phyloP scores from a whole-genome alignment of 1,284 basidiomycete species.

The Apiotrichum siamense region DNA sequence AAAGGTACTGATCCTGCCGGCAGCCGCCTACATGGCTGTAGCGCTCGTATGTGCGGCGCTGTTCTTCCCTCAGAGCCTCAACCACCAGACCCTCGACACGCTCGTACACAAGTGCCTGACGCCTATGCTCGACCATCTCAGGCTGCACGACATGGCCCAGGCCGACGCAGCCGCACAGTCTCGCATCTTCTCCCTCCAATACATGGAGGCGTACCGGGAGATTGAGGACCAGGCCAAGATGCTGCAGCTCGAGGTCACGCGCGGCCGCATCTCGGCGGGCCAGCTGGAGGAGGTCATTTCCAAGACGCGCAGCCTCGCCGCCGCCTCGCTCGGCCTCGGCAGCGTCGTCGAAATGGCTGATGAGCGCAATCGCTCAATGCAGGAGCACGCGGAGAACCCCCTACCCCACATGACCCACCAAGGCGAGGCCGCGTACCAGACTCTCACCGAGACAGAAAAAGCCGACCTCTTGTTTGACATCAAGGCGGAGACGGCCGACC shows the following conservation, averaged over 20 bases:
- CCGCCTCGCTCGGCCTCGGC: constrained; percentile 29
- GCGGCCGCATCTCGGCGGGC: constrained; percentile 44
- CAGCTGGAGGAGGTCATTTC: constrained; percentile 41
- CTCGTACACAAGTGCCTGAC: constrained; percentile 33
- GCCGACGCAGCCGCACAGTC: constrained; percentile 17
- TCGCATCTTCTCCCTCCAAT: too few relatives aligned
- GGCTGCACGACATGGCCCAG: constrained; percentile 42
- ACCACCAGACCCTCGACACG: constrained; percentile 48
- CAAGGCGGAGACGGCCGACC: constrained; percentile 47
- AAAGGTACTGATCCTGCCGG: constrained; percentile 55
- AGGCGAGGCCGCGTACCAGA: not conserved
- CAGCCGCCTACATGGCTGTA: constrained; percentile 58
- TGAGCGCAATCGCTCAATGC: too few relatives aligned
- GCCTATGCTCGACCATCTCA: constrained; percentile 34
- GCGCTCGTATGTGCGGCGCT: constrained; percentile 56
- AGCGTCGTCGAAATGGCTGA: too few relatives aligned
- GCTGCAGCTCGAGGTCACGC: constrained; percentile 48
- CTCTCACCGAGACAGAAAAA: too few relatives aligned
- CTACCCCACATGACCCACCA: too few relatives aligned
- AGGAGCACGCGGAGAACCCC: too few relatives aligned
- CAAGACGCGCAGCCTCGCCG: constrained; percentile 32
- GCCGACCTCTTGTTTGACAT: constrained; percentile 54
- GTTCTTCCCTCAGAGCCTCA: constrained; percentile 68
- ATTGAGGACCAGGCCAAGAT: constrained; percentile 33
- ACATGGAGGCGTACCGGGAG: too few relatives aligned